phyloP scores from a whole-genome alignment of 2,329 filamentous ascomycete genomes.

The Ceratocystis smalleyi region DNA sequence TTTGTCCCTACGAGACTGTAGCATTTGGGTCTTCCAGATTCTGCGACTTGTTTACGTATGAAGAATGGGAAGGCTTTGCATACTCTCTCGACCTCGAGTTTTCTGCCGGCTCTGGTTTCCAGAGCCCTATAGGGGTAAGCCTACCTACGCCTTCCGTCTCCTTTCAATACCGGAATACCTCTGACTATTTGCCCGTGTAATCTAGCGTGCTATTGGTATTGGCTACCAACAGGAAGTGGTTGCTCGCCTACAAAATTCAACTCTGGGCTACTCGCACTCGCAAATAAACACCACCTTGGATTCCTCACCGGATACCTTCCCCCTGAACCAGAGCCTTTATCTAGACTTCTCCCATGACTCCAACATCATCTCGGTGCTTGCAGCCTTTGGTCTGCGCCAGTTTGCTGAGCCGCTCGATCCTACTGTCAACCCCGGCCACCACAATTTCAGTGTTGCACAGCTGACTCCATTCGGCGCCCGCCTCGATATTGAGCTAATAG shows the following conservation, averaged over 20 bases:
- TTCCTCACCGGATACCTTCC: constrained; percentile 52
- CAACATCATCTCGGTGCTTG: constrained; percentile 53
- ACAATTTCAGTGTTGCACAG: constrained; percentile 50
- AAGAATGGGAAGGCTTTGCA: constrained; percentile 58
- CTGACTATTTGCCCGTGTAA: constrained; percentile 20
- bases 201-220: constrained; percentile 51
- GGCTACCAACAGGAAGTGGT: constrained; percentile 60
- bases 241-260: constrained; percentile 53
- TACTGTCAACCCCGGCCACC: constrained; percentile 37
- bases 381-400: constrained; percentile 57
- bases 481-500: constrained; percentile 59
- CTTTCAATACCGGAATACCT: background rate
- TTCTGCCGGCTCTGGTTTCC: constrained; percentile 44
- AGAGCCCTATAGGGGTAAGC: constrained; percentile 45
- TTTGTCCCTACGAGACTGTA: constrained; percentile 68
- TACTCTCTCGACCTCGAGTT: constrained; percentile 56
- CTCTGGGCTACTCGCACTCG: constrained; percentile 40
- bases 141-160: constrained; percentile 10
- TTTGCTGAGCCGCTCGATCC: constrained; percentile 46
- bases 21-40: constrained; percentile 60
- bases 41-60: constrained; percentile 58
- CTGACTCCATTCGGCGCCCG: constrained; percentile 57
- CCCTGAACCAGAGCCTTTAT: constrained; percentile 56
- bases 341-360: constrained; percentile 69
- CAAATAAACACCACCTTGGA: constrained; percentile 57